Evolutionary conservation across 2,329 filamentous ascomycete genomes (phyloP), one percentile per base, ranked within the genome.

Genomic region (Magnaporthiopsis poae): DNA sequence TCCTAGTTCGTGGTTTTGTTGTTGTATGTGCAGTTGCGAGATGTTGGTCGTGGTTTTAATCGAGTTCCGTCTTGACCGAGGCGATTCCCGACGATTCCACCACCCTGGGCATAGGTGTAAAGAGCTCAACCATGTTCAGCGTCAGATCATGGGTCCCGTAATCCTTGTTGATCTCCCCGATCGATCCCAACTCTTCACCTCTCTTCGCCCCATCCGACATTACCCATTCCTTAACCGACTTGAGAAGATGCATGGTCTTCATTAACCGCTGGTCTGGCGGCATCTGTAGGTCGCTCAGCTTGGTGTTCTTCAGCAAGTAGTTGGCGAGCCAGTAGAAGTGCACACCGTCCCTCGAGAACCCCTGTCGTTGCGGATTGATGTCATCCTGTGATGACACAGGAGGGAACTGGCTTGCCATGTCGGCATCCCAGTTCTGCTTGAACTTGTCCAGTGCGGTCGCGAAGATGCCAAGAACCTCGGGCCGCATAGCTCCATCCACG

Each of bases 281-380:
- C 71, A 84, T 77, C 61, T 83, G 79, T 72, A 86, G 80, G 70
- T 88, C 84, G 36, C 80, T 76, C 15, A 79, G 73, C 33, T 81
- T 78, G 25, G 82, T 84, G 68, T 85, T 84, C 73, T 86, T 85
- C 66, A 91, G 77, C 72, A 90, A 81, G 71, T 86, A 83, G 68
- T 84, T 88, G 21, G 87, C 88, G 60, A 91, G 80, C 82, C 86
- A 91, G 77, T 88, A 91, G 74, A 88, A 91, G 71, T 90, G 88
- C 18, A 90, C 84, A 1, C 84, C 88, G 71, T 91, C 89, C 64
- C 88, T 80, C 66, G 86, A 90, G 75, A 91, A 91, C 0, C 89
- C 89, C 69, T 87, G 83, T 21, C 88, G 85, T 63, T 82, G 80
- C 64, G 80, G 79, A 66, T 83, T 83, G 77, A 78, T 7, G 18